Conservation (phyloP, 768 basidiomycete genomes). For the Leccinum variicolor region DNA sequence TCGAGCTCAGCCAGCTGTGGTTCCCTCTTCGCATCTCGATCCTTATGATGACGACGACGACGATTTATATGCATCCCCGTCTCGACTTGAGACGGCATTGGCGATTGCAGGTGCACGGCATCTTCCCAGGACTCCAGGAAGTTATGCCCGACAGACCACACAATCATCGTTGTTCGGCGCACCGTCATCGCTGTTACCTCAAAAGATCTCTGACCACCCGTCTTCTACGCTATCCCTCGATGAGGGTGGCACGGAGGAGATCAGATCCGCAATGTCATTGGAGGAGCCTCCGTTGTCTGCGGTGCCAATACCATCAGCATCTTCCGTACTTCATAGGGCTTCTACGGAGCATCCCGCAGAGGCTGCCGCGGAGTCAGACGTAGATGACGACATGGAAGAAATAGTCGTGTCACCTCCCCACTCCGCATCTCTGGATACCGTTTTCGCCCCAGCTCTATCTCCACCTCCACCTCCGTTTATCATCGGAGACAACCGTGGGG, state of each 20-base stretch:
- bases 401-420: slow-evolving; percentile 11
- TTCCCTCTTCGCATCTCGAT: background rate
- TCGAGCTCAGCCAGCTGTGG: background rate
- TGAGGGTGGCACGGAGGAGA: background rate
- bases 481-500: slow-evolving; percentile 14
- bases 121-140: slow-evolving; percentile 19
- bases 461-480: slow-evolving; percentile 11
- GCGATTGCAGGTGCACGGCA: slow-evolving; percentile 61
- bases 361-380: slow-evolving; percentile 13
- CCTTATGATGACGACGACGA: slow-evolving; percentile 41
- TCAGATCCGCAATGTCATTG: background rate
- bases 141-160: slow-evolving; percentile 9
- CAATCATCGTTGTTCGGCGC: slow-evolving; percentile 35
- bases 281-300: slow-evolving; percentile 8
- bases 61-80: slow-evolving; percentile 49
- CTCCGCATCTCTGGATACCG: background rate
- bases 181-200: slow-evolving; percentile 32
- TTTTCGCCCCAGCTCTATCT: slow-evolving; percentile 7
- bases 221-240: background rate
- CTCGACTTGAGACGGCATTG: slow-evolving; percentile 62
- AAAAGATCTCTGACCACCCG: background rate
- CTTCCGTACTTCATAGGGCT: background rate
- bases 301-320: background rate
- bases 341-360: background rate
- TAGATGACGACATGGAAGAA: slow-evolving; percentile 41